A percentile compares a stretch with the other conserved stretches of the same genome.
Evolutionary conservation across 768 basidiomycete species (phyloP).

Genomic region (Strobilomyces echinocephalus): DNA sequence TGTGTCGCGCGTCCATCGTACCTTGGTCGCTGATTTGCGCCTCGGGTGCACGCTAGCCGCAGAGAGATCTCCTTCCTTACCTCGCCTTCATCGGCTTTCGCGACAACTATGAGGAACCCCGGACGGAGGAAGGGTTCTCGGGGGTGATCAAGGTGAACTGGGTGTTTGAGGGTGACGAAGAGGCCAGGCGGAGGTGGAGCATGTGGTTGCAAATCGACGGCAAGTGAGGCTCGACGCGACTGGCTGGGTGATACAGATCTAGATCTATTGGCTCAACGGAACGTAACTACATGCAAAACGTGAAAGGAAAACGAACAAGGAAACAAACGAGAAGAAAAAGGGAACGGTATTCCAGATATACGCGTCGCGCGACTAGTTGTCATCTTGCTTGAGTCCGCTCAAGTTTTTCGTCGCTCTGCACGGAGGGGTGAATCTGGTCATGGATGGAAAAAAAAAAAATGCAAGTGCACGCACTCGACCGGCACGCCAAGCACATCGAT

Average conservation of each 20-base stretch:
- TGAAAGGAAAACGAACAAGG: not conserved
- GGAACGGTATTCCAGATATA: not conserved
- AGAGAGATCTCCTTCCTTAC: constrained; percentile 55
- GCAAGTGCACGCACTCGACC: constrained; percentile 43
- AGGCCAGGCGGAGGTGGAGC: constrained; percentile 67
- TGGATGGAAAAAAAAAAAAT: not conserved
- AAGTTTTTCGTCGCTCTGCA: constrained; percentile 36
- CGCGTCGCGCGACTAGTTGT: constrained; percentile 12
- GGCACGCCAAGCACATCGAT: constrained; percentile 62
- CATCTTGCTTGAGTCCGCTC: constrained; percentile 35
- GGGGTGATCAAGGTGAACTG: constrained; percentile 78
- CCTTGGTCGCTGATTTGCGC: not conserved
- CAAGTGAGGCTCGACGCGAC: constrained; percentile 36
- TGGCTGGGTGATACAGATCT: not conserved
- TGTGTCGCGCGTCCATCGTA: not conserved
- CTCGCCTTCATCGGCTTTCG: constrained; percentile 55
- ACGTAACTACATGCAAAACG: not conserved
- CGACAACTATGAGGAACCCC: constrained; percentile 63
- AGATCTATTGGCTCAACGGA: constrained; percentile 5
- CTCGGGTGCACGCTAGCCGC: constrained; percentile 29
- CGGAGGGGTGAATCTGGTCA: not conserved
- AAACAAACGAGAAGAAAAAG: not conserved
- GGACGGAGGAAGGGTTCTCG: constrained; percentile 63
- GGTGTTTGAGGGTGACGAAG: constrained; percentile 71
- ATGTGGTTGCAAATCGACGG: constrained; percentile 85